These are phyloP conservation scores for Skeletonema menzelii DNA, from an alignment of 108 stramenopile species.

Conservation along the genomic window DNA sequence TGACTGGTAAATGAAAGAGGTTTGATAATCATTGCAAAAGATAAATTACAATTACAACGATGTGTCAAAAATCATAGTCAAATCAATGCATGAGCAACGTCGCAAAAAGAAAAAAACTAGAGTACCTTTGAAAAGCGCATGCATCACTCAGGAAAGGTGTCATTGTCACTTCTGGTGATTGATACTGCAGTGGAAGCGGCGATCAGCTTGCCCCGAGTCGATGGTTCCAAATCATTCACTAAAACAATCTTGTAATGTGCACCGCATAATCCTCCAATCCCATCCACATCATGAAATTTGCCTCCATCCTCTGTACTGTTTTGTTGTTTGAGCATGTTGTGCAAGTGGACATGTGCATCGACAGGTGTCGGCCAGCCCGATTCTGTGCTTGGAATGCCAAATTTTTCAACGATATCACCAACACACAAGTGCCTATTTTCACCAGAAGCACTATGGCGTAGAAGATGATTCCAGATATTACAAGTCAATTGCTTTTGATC, in stretches of 20 bases:
- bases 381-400: conserved; percentile 9
- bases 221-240: not conserved
- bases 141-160: not conserved
- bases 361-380: conserved; percentile 23
- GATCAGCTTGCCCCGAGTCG: not conserved
- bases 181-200: not conserved
- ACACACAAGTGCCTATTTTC: conserved; percentile 9
- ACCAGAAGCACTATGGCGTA: not conserved
- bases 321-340: conserved; percentile 13
- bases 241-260: not conserved
- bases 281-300: conserved; percentile 19
- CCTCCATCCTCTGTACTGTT: not conserved
- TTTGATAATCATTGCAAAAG: not conserved
- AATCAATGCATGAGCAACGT: not conserved
- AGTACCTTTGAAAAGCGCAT: not conserved
- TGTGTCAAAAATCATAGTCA: not conserved
- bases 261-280: conserved; percentile 20
- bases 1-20: conserved; percentile 65
- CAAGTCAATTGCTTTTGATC: conserved; percentile 23
- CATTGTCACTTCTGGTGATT: not conserved
- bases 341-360: conserved; percentile 44
- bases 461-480: conserved; percentile 15
- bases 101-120: not conserved
- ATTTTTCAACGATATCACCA: conserved; percentile 25
- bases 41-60: not conserved